Evolutionary conservation across 805 yeast species (phyloP).

Genomic region (Cyberlindnera euphorbiae): DNA sequence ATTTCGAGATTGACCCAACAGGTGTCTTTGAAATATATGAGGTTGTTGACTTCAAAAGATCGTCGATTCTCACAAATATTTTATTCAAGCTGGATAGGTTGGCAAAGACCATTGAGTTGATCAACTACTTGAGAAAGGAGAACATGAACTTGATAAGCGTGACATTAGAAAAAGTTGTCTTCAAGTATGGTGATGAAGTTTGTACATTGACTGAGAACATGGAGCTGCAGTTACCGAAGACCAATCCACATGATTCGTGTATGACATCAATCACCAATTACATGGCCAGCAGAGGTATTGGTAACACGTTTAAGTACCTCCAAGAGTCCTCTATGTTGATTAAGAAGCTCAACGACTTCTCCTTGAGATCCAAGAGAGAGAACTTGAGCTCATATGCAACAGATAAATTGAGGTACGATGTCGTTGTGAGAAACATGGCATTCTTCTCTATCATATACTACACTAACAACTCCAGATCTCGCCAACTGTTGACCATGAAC

Average conservation of each 20-base stretch:
- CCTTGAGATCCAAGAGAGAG: conserved; percentile 2
- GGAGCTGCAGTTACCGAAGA: conserved; percentile 20
- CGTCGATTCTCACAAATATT: conserved; percentile 12
- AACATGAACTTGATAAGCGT: conserved; percentile 22
- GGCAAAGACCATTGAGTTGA: conserved; percentile 23
- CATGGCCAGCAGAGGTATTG: conserved; percentile 20
- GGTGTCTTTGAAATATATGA: conserved; percentile 22
- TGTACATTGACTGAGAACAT: conserved; percentile 22
- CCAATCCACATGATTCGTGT: conserved; percentile 24
- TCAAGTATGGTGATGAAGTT: conserved; percentile 22
- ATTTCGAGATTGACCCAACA: conserved; percentile 16
- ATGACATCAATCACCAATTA: conserved; percentile 20
- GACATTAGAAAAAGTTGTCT: conserved; percentile 23
- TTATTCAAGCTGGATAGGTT: conserved; percentile 18
- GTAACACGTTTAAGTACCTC: conserved; percentile 17
- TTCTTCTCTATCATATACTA: conserved; percentile 19
- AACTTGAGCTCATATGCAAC: conserved; percentile 3
- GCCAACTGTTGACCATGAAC: conserved; percentile 11
- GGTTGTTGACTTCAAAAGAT: conserved; percentile 16
- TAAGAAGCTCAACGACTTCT: conserved; percentile 15
- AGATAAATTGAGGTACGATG: conserved; percentile 15
- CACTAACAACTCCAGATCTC: conserved; percentile 2
- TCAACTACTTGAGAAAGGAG: conserved; percentile 20
- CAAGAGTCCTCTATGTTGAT: conserved; percentile 20
- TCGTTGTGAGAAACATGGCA: conserved; percentile 19